Conservation (phyloP, 192 early-diverging fungal genomes). For the Coemansia sp. region DNA sequence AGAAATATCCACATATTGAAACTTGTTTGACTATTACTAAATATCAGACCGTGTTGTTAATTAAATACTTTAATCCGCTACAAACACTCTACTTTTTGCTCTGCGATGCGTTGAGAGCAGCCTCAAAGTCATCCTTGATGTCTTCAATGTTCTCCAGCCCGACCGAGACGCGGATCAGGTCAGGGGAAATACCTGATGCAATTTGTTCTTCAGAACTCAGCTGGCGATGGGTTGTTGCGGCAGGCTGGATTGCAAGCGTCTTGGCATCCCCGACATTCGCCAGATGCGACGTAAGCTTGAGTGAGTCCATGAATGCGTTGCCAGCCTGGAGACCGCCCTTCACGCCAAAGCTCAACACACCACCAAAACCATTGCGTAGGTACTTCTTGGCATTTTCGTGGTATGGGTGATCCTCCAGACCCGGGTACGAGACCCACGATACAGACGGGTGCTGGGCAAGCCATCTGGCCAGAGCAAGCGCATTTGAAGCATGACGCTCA, state of each 20-base stretch:
- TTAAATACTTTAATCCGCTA: not conserved
- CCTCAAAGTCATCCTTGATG: conserved; percentile 63
- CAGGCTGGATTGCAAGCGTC: conserved; percentile 84
- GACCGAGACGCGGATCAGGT: conserved; percentile 80
- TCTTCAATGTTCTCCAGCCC: conserved; percentile 81
- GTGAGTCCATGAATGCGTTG: conserved; percentile 66
- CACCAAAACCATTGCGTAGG: conserved; percentile 79
- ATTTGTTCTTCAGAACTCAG: conserved; percentile 76
- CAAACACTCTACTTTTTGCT: not conserved
- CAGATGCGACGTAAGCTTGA: conserved; percentile 83
- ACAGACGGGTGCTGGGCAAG: conserved; percentile 71
- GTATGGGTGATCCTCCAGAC: conserved; percentile 72
- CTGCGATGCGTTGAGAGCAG: conserved; percentile 41
- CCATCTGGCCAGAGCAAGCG: conserved; percentile 77
- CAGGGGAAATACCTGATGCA: conserved; percentile 73
- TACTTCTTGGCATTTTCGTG: conserved; percentile 83
- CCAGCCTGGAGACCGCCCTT: conserved; percentile 58
- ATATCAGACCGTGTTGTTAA: not conserved
- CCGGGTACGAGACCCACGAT: conserved; percentile 86
- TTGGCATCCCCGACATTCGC: conserved; percentile 95
- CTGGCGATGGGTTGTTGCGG: conserved; percentile 87
- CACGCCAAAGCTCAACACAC: conserved; percentile 77
- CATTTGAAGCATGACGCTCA: conserved; percentile 79
- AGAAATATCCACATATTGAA: too few relatives aligned
- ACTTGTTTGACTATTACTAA: too few relatives aligned